Percentiles rank a stretch among this genome's conserved stretches.
Conservation (phyloP, 305 asterid genomes). For the Rubia tinctorum region DNA sequence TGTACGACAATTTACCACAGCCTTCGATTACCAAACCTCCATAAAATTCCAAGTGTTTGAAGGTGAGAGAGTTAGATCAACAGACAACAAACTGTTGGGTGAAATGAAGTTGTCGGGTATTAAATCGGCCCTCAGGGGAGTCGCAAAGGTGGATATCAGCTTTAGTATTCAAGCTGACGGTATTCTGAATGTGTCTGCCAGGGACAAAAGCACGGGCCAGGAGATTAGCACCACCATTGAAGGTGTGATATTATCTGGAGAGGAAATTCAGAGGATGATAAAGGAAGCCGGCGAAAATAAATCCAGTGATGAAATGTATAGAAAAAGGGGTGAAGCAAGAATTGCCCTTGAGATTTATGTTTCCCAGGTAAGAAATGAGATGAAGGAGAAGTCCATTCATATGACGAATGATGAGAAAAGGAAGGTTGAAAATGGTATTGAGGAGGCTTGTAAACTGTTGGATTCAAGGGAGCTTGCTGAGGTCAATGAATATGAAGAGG, state of each 20-base stretch:
- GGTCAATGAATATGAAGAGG: background rate
- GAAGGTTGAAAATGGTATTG: background rate
- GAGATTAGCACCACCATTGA: background rate
- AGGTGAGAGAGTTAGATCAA: constrained; percentile 21
- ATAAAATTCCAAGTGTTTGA: constrained; percentile 10
- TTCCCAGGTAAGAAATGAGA: background rate
- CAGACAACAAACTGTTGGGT: constrained; percentile 18
- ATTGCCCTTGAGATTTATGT: background rate
- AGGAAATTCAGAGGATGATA: background rate
- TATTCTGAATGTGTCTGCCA: constrained; percentile 4
- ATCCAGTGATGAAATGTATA: background rate
- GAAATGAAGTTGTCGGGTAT: background rate
- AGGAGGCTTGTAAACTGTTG: background rate
- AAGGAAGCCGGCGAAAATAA: background rate
- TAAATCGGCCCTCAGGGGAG: constrained; percentile 18
- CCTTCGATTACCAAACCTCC: constrained; percentile 4
- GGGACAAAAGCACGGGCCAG: background rate
- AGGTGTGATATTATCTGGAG: background rate
- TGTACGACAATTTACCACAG: constrained; percentile 8
- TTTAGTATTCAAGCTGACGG: constrained; percentile 8
- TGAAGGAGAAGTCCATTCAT: background rate
- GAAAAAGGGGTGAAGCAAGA: constrained; percentile 4
- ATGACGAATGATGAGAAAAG: background rate
- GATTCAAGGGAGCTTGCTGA: background rate
- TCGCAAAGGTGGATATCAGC: background rate